These are phyloP conservation scores for Cicer arietinum DNA, from an alignment of 306 rosid genomes.

Conservation along the genomic window DNA sequence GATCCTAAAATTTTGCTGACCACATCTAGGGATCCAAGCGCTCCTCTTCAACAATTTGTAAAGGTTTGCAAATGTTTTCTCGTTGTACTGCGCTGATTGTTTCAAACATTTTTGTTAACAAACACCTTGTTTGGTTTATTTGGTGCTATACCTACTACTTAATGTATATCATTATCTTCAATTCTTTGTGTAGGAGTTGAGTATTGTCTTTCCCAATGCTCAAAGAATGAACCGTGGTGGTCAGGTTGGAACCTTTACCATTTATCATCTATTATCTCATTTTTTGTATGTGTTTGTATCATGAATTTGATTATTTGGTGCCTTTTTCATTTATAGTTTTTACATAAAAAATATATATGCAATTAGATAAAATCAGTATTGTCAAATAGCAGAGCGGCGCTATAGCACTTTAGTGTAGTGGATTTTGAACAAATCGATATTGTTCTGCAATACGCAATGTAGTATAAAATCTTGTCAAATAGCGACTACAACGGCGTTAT, in stretches of 20 bases:
- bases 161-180: constrained; percentile 16
- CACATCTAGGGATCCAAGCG: constrained; percentile 91
- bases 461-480: too few relatives aligned
- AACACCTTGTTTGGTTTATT: not conserved
- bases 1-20: constrained; percentile 90
- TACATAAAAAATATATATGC: not conserved
- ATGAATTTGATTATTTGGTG: constrained; percentile 6
- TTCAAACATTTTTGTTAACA: not conserved
- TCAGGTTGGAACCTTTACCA: constrained; percentile 65
- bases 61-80: constrained; percentile 62
- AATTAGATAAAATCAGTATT: not conserved
- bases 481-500: too few relatives aligned
- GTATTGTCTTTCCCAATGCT: constrained; percentile 85
- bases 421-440: too few relatives aligned
- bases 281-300: constrained; percentile 5
- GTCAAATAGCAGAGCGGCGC: too few relatives aligned
- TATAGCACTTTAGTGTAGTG: too few relatives aligned
- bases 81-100: not conserved
- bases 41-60: constrained; percentile 85
- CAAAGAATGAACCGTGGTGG: constrained; percentile 94
- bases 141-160: not conserved
- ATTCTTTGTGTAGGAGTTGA: constrained; percentile 70
- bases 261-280: not conserved
- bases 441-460: too few relatives aligned
- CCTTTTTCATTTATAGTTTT: not conserved